A percentile compares a stretch with the other conserved stretches of the same genome.
Evolutionary conservation across 2,329 filamentous ascomycete species (phyloP).

Genomic region (Talaromyces sp.): DNA sequence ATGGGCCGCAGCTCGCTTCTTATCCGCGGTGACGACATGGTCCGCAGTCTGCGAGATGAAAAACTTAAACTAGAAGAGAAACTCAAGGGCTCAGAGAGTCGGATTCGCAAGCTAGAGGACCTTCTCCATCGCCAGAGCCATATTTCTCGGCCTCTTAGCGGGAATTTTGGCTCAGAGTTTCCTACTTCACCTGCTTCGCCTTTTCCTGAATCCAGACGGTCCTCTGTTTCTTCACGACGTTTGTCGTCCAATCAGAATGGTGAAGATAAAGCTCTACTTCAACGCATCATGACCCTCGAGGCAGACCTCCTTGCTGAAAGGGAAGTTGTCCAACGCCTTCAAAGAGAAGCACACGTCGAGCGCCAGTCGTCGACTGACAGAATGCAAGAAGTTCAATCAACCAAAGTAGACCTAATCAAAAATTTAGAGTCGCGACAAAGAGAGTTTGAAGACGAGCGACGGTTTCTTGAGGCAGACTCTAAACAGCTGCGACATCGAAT

Average conservation of each 20-base stretch:
- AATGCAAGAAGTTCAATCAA: constrained; percentile 81
- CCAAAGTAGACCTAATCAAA: constrained; percentile 86
- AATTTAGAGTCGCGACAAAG: constrained; percentile 91
- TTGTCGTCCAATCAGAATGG: constrained; percentile 55
- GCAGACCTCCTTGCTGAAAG: constrained; percentile 70
- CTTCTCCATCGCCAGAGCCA: constrained; percentile 77
- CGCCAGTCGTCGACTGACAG: constrained; percentile 58
- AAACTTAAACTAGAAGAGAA: constrained; percentile 70
- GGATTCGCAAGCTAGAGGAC: constrained; percentile 86
- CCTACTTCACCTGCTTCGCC: constrained; percentile 38
- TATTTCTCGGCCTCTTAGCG: constrained; percentile 48
- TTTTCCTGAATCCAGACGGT: constrained; percentile 48
- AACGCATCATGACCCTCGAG: constrained; percentile 65
- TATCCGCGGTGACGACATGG: constrained; percentile 78
- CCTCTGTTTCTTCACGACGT: constrained; percentile 56
- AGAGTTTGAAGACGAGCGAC: constrained; percentile 81
- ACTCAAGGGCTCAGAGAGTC: constrained; percentile 77
- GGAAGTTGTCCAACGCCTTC: constrained; percentile 59
- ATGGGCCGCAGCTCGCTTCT: constrained; percentile 82
- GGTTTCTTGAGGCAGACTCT: constrained; percentile 75
- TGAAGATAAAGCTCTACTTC: constrained; percentile 57
- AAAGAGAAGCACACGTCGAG: constrained; percentile 62
- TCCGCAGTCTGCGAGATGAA: constrained; percentile 72
- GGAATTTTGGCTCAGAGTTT: constrained; percentile 41
- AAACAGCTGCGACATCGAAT: constrained; percentile 68